A percentile compares a stretch with the other conserved stretches of the same genome.
These are phyloP conservation scores for Rhipidocladum racemiflorum DNA, from an alignment of 176 grass and related monocot genomes.

Conservation along the genomic window DNA sequence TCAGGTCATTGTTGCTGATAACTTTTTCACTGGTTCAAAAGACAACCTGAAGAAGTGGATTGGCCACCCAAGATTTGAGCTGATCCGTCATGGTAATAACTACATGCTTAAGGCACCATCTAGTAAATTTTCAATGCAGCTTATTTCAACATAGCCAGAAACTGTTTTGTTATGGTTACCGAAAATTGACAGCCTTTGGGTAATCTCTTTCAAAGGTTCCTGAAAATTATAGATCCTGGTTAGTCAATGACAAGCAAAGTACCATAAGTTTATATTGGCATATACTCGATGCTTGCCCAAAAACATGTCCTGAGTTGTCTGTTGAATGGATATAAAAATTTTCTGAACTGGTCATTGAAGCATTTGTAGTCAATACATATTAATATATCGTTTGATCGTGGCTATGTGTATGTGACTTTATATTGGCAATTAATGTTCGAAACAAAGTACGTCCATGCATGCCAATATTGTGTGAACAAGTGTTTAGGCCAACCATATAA, in stretches of 20 bases:
- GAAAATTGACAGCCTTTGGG: neutral
- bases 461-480: neutral
- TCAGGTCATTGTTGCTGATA: constrained; percentile 96
- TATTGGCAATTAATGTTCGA: neutral
- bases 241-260: constrained; percentile 1
- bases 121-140: neutral
- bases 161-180: neutral
- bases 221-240: neutral
- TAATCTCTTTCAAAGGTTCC: neutral
- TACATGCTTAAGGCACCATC: neutral
- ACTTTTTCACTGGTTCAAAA: constrained; percentile 98
- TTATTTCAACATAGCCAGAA: neutral
- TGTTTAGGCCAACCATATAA: constrained; percentile 2
- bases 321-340: neutral
- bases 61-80: constrained; percentile 99
- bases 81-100: constrained; percentile 93
- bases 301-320: constrained; percentile 6
- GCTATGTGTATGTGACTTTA: constrained; percentile 7
- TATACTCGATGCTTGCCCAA: constrained; percentile 21
- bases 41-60: constrained; percentile 99
- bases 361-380: neutral
- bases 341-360: neutral
- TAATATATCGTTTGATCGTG: neutral
- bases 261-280: neutral
- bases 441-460: neutral